Evolutionary conservation across 768 basidiomycete genomes (phyloP), one percentile per base, ranked within the genome.

Genomic region (Gelatoporia subvermispora): DNA sequence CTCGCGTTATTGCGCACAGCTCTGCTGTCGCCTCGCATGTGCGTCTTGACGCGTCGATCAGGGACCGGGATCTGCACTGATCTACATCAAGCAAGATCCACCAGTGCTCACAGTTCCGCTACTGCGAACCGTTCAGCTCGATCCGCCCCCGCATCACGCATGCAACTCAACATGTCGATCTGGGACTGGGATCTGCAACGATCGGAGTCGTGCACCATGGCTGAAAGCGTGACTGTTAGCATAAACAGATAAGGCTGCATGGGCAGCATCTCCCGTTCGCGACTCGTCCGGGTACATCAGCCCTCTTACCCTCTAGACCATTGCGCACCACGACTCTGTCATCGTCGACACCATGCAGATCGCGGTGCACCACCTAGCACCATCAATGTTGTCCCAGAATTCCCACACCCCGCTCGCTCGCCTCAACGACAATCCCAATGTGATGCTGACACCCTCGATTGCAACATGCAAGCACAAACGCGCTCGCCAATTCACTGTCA

Each of bases 391-490:
- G 54, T 71, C 82, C 61, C 63, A 81, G 64, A 86, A 85, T 71
- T 68, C 81, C 53, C 80, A 74, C 58, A 81, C 79, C 63, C 72
- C 81, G 39, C 70, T 81, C 60, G 56, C 60, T 38, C 58, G 57
- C 45, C 69, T 71, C 60, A 74, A 76, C 62, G 70, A 67, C 47
- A 71, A 71, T 62, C 53, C 64, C 49, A 65, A 57, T 58, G 76
- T 77, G 58, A 78, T 86, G 68, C 78, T 81, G 49, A 86, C 86
- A 37, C 84, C 88, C 49, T 80, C 85, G 39, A 72, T 85, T 55
- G 71, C 79, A 41, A 79, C 83, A 54, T 82, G 88, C 73, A 90
- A 90, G 70, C 82, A 88, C 57, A 90, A 90, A 72, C 81, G 88
- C 64, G 76, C 83, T 24, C 83, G 84, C 59, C 85, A 88, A 59